phyloP scores from a whole-genome alignment of 1,284 basidiomycete genomes.

The Boletus semigastroideus region DNA sequence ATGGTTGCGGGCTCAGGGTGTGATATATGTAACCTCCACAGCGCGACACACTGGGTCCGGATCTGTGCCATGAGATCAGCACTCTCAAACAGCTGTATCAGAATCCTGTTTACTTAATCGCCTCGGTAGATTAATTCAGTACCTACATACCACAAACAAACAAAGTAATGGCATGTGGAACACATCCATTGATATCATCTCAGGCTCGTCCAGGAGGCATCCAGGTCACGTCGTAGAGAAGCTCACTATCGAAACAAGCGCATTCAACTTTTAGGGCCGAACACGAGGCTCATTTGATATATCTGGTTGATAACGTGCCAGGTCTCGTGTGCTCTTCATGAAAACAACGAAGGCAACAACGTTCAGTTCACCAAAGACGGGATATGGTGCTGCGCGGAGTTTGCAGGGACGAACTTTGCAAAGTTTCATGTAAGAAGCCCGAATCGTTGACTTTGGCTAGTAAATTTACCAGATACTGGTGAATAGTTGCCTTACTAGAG shows the following conservation, averaged over 20 bases:
- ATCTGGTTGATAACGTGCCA: slow-evolving; percentile 6
- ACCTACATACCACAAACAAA: neutral
- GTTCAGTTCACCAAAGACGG: slow-evolving; percentile 16
- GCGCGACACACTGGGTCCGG: slow-evolving; percentile 6
- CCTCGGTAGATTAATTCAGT: slow-evolving; percentile 8
- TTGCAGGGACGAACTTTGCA: slow-evolving; percentile 18
- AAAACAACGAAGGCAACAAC: slow-evolving; percentile 15
- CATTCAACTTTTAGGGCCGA: slow-evolving; percentile 1
- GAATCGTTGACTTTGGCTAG: slow-evolving; percentile 1
- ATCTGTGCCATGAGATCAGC: slow-evolving; percentile 6
- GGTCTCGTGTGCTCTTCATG: slow-evolving; percentile 18
- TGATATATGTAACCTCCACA: slow-evolving; percentile 3
- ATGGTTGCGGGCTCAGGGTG: slow-evolving; percentile 16
- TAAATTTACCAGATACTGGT: slow-evolving; percentile 11
- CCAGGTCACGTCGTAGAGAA: slow-evolving; percentile 8
- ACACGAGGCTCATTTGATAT: slow-evolving; percentile 25
- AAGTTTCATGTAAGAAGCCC: slow-evolving; percentile 6
- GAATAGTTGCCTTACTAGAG: slow-evolving; percentile 18
- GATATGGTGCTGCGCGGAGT: slow-evolving; percentile 18
- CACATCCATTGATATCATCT: slow-evolving; percentile 4
- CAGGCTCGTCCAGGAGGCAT: neutral
- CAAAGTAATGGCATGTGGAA: neutral
- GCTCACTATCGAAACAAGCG: slow-evolving; percentile 3
- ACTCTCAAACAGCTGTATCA: neutral
- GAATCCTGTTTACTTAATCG: slow-evolving; percentile 1